Base-by-base conservation (phyloP, 495 filamentous ascomycete species). In the Annulohypoxylon bovei region DNA sequence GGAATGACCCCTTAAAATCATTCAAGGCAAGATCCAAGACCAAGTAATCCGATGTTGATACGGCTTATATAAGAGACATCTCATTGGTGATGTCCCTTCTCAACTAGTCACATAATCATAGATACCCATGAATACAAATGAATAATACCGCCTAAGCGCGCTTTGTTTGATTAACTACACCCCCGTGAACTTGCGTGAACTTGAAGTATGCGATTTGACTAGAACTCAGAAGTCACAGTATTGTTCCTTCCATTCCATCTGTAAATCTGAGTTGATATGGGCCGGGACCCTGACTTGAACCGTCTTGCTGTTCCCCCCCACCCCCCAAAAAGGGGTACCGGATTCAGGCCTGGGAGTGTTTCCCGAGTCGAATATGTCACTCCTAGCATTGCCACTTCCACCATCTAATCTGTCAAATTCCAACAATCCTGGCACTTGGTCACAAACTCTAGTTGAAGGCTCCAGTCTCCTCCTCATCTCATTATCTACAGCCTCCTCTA, bases 1-100 rank as follows among this genome's bases (percentile, higher is more conserved):
- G 88, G 75, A 80, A 82, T 59, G 92, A 99, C 85, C 94, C 95
- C 39, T 81, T 99, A 78, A 97, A 94, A 84, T 92, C 91, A 8
- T 97, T 97, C 78, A 97, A 92, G 77, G 87, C 84, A 1, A 73
- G 82, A 60, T 75, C 79, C 49, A 83, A 84, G 68, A 54, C 77
- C 59, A 79, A 82, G 70, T 77, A 75, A 35, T 2, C 18, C 20
- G n/a, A 33, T 40, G 14, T 16, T 25, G n/a, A 1, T 18, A 23
- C 27, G 30, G 23, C 22, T 16, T 35, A 42, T 23, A 50, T 40
- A n/a, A 33, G 56, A 11, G 27, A 37, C 11, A 28, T 53, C 27
- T 30, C 11, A 47, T 25, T 22, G 37, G 33, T 33, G 16, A 33
- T 53, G 18, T 65, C 42, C 39, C 27, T 53, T 54, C 42, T 62